Evolutionary conservation across 1,284 basidiomycete species (phyloP).

Genomic region (Boletellus deceptivus): DNA sequence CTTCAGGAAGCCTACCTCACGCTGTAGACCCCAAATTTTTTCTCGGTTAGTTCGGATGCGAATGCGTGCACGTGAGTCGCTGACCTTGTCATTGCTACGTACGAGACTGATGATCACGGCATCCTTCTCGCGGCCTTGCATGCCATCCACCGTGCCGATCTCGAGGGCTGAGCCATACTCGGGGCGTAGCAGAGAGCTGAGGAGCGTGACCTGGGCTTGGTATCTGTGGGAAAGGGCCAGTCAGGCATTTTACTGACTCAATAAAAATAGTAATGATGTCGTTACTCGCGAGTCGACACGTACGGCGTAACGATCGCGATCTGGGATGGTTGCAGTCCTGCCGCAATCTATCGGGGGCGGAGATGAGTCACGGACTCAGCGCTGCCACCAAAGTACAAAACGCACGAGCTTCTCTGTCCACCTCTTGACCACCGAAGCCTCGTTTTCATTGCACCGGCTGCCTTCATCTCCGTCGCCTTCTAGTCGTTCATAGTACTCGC

Average conservation of each 20-base stretch:
- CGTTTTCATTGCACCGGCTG: conserved; percentile 91
- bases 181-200: conserved; percentile 71
- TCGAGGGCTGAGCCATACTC: conserved; percentile 71
- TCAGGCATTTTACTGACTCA: not conserved
- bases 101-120: conserved; percentile 88
- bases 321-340: conserved; percentile 69
- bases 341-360: conserved; percentile 50
- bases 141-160: conserved; percentile 89
- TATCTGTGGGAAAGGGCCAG: conserved; percentile 47
- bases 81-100: conserved; percentile 78
- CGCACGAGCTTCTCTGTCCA: conserved; percentile 81
- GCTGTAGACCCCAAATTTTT: conserved; percentile 37
- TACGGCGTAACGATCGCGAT: conserved; percentile 92
- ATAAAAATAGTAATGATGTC: not conserved
- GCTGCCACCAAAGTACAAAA: conserved; percentile 4
- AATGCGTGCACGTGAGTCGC: conserved; percentile 31
- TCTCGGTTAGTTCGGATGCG: not conserved
- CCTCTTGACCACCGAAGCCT: conserved; percentile 78
- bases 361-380: not conserved
- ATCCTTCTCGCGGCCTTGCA: conserved; percentile 92
- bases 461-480: conserved; percentile 75
- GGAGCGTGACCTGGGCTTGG: conserved; percentile 85
- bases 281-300: conserved; percentile 1
- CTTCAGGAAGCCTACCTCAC: conserved; percentile 90
- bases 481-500: conserved; percentile 83